Base-by-base conservation (phyloP, 768 basidiomycete species). In the Lactifluus subvellereus region DNA sequence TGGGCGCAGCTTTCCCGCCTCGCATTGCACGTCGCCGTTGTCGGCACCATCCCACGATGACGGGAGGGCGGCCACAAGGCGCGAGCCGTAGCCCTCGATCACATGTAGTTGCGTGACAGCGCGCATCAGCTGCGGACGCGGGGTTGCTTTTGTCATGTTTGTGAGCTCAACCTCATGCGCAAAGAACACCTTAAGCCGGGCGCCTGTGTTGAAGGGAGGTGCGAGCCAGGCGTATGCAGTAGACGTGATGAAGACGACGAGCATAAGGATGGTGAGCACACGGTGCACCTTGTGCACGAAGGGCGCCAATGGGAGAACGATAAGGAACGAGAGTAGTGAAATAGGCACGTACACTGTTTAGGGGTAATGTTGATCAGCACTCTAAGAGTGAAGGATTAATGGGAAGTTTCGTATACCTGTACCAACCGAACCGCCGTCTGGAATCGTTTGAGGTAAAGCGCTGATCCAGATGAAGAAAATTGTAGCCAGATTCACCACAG, bases 141-240 rank as follows among this genome's bases (percentile, higher is more conserved):
- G 11, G 37, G 7, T 14, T 27, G 38, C 18, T 13, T 11, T 13
- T 11, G 30, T 45, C 20, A 59, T 4, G n/a, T 52, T 63, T 20
- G 43, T 67, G 43, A 89, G 72, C 53, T 79, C 75, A 6, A 89
- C 75, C 1, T 70, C 76, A 70, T 91, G 90, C 54, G 79, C 78
- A 78, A 91, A 92, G 72, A 78, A 89, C 1, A 90, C 73, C 66
- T 89, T 90, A 69, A 91, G 74, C 0, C 88, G 89, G 5, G 80
- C 72, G 22, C 79, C 71, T 45, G 77, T 73, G 16, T 81, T 61
- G 76, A 92, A 91, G 0, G 89, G 89, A 74, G 84, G 84, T 7
- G 72, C 75, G 6, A 78, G 60, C 71, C 78, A 76, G 56, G 74
- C 71, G 67, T 78, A 84, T 13, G 74, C 57, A 0, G 80, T 80